Base-by-base conservation (phyloP, 78 protist genomes). In the Dictyostelium brefeldianum region DNA sequence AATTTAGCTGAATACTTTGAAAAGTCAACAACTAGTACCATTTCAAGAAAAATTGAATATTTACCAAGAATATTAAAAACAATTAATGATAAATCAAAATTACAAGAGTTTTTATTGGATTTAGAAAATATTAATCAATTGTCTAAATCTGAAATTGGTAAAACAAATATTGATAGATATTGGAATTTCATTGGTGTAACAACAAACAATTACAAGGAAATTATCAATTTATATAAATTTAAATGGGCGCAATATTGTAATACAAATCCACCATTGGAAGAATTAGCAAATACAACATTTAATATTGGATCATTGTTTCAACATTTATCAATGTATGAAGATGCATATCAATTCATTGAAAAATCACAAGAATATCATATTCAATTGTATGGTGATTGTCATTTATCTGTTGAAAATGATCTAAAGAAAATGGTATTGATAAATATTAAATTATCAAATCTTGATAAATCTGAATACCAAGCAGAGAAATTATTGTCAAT, bases 261-360 rank as follows among this genome's bases (percentile, higher is more conserved):
- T 14, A 15, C 25, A 6, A n/a, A n/a, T 18, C 78, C 93, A 31
- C 93, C 93, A 48, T 43, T 87, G 31, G 78, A 87, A 51, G 93
- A 74, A 22, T 54, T 59, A 4, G 41, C 93, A 15, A 41, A 8
- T 1, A 48, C 56, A 1, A 57, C 78, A 18, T 75, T 12, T 22
- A 31, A 43, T 47, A 18, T 87, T 12, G 93, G 84, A 27, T 31
- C 31, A 0, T 51, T 87, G 20, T 77, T 87, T 59, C 84, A 87
- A 12, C 70, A 47, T 51, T 82, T 87, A 36, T 87, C 93, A 27
- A 59, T 65, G 69, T 87, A 87, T 43, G 93, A 87, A 5, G 77
- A 64, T 15, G 83, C 93, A 0, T 62, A 20, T 57, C 5, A 18
- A 14, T 14, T 87, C 47, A 17, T 87, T 7, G 93, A 87, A 1